phyloP scores from a whole-genome alignment of 768 basidiomycete species.

The Tulasnella sp. region DNA sequence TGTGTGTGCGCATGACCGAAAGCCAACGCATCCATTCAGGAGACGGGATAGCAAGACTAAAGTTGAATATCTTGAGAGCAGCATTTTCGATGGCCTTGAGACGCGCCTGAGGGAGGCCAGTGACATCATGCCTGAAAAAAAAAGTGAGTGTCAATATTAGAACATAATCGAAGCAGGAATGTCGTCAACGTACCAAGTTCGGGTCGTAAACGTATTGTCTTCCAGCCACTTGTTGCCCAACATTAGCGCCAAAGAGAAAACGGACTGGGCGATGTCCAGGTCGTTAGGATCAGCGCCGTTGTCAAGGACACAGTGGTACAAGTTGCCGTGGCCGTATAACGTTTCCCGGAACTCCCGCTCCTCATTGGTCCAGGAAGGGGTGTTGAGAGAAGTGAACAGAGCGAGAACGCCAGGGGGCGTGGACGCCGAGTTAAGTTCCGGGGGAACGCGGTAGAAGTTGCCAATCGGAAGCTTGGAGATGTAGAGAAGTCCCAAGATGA shows the following conservation, averaged over 20 bases:
- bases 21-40: slow-evolving; percentile 7
- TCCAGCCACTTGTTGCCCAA: slow-evolving; percentile 32
- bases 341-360: slow-evolving; percentile 15
- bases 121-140: slow-evolving; percentile 16
- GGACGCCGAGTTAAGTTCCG: neutral
- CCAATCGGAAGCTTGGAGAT: slow-evolving; percentile 14
- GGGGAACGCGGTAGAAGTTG: neutral
- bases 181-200: slow-evolving; percentile 27
- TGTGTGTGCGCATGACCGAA: neutral
- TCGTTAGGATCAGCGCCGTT: neutral
- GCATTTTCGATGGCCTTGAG: slow-evolving; percentile 12
- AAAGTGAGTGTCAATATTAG: neutral
- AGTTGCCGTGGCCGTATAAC: slow-evolving; percentile 10
- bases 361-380: neutral
- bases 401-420: slow-evolving; percentile 6
- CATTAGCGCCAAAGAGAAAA: slow-evolving; percentile 27
- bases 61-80: slow-evolving; percentile 8
- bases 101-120: slow-evolving; percentile 5
- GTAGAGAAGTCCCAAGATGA: slow-evolving; percentile 10
- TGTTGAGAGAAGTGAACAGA: neutral
- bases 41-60: slow-evolving; percentile 1
- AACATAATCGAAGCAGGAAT: neutral
- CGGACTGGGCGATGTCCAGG: slow-evolving; percentile 16
- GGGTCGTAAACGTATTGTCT: slow-evolving; percentile 30
- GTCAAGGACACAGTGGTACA: neutral